Conservation (phyloP, 2,329 filamentous ascomycete species). For the Fusarium transvaalense region DNA sequence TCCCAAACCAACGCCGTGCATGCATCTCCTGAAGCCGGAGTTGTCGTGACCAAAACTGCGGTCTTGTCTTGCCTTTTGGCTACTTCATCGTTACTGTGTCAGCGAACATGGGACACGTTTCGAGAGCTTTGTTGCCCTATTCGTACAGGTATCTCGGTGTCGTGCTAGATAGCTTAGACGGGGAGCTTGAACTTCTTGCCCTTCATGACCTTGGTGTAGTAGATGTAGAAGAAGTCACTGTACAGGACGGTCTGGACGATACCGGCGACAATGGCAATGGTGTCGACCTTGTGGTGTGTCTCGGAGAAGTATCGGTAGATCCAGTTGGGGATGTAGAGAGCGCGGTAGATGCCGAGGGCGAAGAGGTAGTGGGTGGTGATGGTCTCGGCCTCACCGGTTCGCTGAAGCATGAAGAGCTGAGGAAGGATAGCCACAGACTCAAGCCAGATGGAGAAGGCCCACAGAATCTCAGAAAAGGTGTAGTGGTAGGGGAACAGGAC, state of each 20-base stretch:
- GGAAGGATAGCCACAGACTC: conserved; percentile 97
- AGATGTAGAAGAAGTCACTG: conserved; percentile 99
- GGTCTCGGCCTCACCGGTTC: conserved; percentile 98
- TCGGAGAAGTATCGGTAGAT: conserved; percentile 90
- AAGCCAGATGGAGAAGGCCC: conserved; percentile 98
- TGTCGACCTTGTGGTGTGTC: conserved; percentile 78
- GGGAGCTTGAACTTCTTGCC: conserved; percentile 90
- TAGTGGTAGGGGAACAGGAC: conserved; percentile 89
- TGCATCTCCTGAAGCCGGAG: conserved; percentile 47
- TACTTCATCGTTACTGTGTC: conserved; percentile 38
- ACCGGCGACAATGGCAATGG: conserved; percentile 88
- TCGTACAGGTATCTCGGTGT: conserved; percentile 23
- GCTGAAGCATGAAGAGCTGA: conserved; percentile 97
- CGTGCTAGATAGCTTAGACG: conserved; percentile 65
- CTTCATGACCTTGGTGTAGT: conserved; percentile 96
- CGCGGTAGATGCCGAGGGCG: conserved; percentile 89
- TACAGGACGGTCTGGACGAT: conserved; percentile 95
- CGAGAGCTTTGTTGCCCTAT: conserved; percentile 23
- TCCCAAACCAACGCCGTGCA: conserved; percentile 51
- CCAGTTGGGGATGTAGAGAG: conserved; percentile 99
- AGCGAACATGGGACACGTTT: conserved; percentile 16
- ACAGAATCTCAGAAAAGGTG: conserved; percentile 85
- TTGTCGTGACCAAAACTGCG: conserved; percentile 38
- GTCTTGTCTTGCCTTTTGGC: conserved; percentile 31
- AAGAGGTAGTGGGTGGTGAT: conserved; percentile 99